Evolutionary conservation across 257 asterid genomes (phyloP), one percentile per base, ranked within the genome.

Genomic region (Euphrasia confusa): DNA sequence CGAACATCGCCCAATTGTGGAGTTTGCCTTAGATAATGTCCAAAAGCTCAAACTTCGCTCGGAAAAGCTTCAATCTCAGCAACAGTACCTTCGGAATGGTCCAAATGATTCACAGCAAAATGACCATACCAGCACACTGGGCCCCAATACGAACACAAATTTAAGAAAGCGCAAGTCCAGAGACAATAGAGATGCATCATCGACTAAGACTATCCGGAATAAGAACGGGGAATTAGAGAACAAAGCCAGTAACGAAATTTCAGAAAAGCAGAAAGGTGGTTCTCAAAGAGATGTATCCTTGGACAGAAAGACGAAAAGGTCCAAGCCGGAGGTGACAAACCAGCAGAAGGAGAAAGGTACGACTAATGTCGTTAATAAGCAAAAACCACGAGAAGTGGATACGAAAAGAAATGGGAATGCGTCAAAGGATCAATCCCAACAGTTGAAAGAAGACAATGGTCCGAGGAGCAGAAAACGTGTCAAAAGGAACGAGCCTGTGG

Each of bases 1-100:
- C 14, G 95, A 93, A 68, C 90, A 78, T 67, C 99, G 96, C 58
- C 99, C 99, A 1, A 89, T 93, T 58, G 95, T 93, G 81, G 99
- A 93, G 84, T 93, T 93, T 80, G 97, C 99, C 60, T 63, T 93
- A 60, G 97, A 93, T 67, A 85, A 89, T 66, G 85, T 83, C 77
- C 94, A 84, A 64, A 89, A 76, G 67, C 70, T 93, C 81, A 85
- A 81, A 83, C 90, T 48, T 50, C 90, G 94, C 44, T 70, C 80
- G 49, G 88, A 85, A 69, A 93, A 81, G 75, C 73, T 80, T 62
- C 78, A 78, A 76, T 50, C 77, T 70, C 86, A 77, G 82, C 83
- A 65, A 65, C 83, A 75, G 35, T 76, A 54, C 57, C 63, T 56
- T 58, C 71, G n/a, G 68, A 74, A 62, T 42, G 69, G 58, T 45